These are phyloP conservation scores for Zhuliangozyma blackwelliae DNA, from an alignment of 1,139 yeast species.

Conservation along the genomic window DNA sequence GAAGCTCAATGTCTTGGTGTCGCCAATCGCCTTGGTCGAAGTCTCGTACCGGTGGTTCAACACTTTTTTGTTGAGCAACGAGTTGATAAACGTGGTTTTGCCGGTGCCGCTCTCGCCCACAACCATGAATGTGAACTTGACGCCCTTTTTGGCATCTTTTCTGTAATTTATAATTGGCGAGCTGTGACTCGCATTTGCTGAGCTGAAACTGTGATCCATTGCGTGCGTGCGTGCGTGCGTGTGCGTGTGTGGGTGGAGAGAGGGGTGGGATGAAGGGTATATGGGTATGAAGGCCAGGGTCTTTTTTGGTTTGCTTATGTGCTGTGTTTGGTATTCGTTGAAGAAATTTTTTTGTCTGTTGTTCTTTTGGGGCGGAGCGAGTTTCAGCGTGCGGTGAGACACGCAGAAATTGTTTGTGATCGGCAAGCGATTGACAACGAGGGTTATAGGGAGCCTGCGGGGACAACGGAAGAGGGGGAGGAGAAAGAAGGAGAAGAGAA, in stretches of 20 bases:
- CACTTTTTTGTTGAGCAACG: constrained; percentile 60
- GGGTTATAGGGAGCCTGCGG: too few relatives aligned
- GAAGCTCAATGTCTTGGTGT: constrained; percentile 49
- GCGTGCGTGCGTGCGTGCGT: constrained; percentile 1
- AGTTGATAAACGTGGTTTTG: constrained; percentile 79
- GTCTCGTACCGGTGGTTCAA: constrained; percentile 54
- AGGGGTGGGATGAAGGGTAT: too few relatives aligned
- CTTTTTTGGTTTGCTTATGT: too few relatives aligned
- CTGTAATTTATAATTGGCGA: constrained; percentile 49
- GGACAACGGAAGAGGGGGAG: too few relatives aligned
- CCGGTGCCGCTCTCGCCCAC: constrained; percentile 85
- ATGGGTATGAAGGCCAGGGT: too few relatives aligned
- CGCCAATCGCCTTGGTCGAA: constrained; percentile 20
- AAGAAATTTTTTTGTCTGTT: background rate
- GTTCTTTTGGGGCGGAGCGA: too few relatives aligned
- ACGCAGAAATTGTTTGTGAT: too few relatives aligned
- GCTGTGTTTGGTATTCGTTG: background rate
- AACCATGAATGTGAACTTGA: constrained; percentile 80
- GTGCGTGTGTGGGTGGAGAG: background rate
- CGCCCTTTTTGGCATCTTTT: constrained; percentile 80
- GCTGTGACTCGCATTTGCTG: constrained; percentile 29
- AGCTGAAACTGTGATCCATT: constrained; percentile 30
- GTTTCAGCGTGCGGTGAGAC: too few relatives aligned
- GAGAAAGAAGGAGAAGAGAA: too few relatives aligned
- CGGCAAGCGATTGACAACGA: too few relatives aligned